Evolutionary conservation across 805 yeast genomes (phyloP).

Genomic region (Ascoidea tarda): DNA sequence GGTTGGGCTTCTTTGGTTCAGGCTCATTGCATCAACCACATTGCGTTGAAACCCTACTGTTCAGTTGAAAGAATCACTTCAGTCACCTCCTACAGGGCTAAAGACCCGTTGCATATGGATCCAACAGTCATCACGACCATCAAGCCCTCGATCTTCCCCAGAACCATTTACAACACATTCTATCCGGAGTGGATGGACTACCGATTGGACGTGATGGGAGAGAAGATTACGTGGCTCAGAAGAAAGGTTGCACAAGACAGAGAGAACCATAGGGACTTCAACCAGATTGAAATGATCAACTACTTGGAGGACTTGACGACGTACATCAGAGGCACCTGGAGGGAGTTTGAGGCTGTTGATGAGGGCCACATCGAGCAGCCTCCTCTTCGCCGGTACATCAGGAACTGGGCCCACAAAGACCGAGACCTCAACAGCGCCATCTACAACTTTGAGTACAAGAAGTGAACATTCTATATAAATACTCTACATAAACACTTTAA

Average conservation of each 20-base stretch:
- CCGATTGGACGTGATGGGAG: constrained; percentile 5
- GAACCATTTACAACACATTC: constrained; percentile 8
- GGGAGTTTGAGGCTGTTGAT: constrained; percentile 11
- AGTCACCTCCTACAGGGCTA: constrained; percentile 18
- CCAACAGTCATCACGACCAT: constrained; percentile 16
- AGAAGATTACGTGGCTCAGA: background rate
- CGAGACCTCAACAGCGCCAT: no score
- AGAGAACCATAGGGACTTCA: constrained; percentile 5
- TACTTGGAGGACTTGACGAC: constrained; percentile 11
- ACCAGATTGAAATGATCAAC: constrained; percentile 9
- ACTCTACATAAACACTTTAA: no score
- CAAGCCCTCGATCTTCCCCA: constrained; percentile 7
- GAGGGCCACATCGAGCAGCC: background rate
- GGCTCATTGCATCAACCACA: constrained; percentile 16
- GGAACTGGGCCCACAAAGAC: background rate
- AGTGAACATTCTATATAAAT: no score
- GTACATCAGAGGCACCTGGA: constrained; percentile 10
- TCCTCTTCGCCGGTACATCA: background rate
- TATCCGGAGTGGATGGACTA: constrained; percentile 13
- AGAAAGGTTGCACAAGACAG: background rate
- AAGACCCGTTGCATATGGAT: constrained; percentile 11
- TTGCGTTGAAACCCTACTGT: constrained; percentile 15
- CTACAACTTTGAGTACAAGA: no score
- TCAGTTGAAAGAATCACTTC: constrained; percentile 18
- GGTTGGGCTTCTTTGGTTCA: constrained; percentile 16